phyloP scores from a whole-genome alignment of 2,329 filamentous ascomycete species.

The Xylariales sp. region DNA sequence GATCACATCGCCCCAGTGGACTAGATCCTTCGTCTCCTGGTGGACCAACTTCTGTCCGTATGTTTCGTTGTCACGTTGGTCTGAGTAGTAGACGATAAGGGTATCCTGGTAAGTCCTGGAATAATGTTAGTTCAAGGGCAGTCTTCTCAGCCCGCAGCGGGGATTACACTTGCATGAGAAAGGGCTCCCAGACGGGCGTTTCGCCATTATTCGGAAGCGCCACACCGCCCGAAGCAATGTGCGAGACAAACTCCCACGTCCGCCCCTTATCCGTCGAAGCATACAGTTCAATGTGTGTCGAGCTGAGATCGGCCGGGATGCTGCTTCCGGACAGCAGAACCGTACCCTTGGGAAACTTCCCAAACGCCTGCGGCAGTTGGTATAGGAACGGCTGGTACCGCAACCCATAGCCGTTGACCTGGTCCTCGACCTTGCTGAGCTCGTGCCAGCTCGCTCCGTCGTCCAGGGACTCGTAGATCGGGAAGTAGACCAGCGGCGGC shows the following conservation, averaged over 20 bases:
- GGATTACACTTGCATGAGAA: conserved; percentile 41
- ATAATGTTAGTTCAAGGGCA: no score
- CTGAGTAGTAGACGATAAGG: conserved; percentile 65
- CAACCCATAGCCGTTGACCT: conserved; percentile 59
- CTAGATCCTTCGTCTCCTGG: conserved; percentile 55
- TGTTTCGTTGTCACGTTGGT: conserved; percentile 60
- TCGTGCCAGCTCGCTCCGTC: conserved; percentile 57
- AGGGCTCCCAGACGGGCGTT: conserved; percentile 63
- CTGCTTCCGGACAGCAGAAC: conserved; percentile 58
- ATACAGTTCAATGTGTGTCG: conserved; percentile 66
- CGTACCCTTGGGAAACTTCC: conserved; percentile 55
- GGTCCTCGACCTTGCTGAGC: conserved; percentile 58
- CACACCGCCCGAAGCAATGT: conserved; percentile 59
- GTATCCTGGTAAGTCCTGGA: conserved; percentile 49
- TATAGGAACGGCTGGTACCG: conserved; percentile 68
- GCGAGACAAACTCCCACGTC: conserved; percentile 64
- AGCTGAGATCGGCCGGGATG: conserved; percentile 53
- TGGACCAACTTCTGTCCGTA: conserved; percentile 68
- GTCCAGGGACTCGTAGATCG: conserved; percentile 49
- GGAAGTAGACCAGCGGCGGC: conserved; percentile 51
- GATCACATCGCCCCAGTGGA: conserved; percentile 53
- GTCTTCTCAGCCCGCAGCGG: no score
- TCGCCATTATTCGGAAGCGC: conserved; percentile 57
- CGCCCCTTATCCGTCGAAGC: conserved; percentile 55
- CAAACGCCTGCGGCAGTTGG: conserved; percentile 54